Evolutionary conservation across 345 rosid genomes (phyloP).

Genomic region (Jatropha curcas): DNA sequence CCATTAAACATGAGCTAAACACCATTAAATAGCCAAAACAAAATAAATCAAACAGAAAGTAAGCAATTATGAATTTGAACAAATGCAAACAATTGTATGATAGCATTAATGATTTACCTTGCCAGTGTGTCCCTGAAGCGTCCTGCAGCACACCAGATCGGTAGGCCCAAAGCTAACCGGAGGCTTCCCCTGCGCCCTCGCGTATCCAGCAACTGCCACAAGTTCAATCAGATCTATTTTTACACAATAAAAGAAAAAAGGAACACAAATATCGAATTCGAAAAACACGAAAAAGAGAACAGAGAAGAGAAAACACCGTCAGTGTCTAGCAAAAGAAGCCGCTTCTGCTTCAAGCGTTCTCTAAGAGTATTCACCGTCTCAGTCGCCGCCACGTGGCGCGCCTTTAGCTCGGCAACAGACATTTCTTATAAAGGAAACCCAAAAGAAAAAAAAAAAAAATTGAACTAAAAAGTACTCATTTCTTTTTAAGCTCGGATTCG

Average conservation of each 20-base stretch:
- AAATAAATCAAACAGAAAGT: background rate
- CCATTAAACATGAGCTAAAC: too few species aligned
- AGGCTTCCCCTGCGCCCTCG: slow-evolving; percentile 60
- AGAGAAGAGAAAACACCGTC: slow-evolving; percentile 46
- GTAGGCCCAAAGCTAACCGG: slow-evolving; percentile 77
- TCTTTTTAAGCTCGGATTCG: background rate
- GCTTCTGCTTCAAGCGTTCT: slow-evolving; percentile 75
- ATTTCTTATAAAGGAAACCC: slow-evolving; percentile 25
- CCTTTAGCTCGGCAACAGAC: slow-evolving; percentile 91
- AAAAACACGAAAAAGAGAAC: background rate
- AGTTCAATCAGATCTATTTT: slow-evolving; percentile 22
- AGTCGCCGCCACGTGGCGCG: slow-evolving; percentile 69
- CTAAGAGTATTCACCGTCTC: slow-evolving; percentile 66
- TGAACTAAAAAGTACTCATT: slow-evolving; percentile 3
- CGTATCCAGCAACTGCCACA: slow-evolving; percentile 66
- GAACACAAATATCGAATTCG: slow-evolving; percentile 2
- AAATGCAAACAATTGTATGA: background rate
- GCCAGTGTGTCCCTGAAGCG: slow-evolving; percentile 95
- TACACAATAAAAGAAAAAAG: slow-evolving; percentile 17
- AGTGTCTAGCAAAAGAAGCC: slow-evolving; percentile 73
- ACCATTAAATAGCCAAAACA: background rate
- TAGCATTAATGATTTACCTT: slow-evolving; percentile 46
- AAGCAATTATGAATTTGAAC: background rate
- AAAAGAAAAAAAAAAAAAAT: background rate
- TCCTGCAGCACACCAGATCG: slow-evolving; percentile 95